phyloP scores from a whole-genome alignment of 2,329 filamentous ascomycete genomes.

The Chaetomium sp. region DNA sequence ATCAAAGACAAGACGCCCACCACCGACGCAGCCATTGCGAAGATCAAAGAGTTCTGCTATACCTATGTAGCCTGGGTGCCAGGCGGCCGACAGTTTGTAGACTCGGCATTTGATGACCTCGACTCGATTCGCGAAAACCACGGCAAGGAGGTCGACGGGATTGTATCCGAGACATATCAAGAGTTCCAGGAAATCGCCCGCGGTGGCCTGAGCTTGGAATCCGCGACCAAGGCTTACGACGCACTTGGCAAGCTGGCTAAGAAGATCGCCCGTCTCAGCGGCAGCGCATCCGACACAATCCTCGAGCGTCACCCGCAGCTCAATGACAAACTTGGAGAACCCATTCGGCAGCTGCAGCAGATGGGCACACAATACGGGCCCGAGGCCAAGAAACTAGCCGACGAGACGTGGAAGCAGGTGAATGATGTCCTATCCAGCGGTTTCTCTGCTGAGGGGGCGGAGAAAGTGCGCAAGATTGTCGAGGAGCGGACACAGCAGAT shows the following conservation, averaged over 20 bases:
- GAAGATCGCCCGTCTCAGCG: slow-evolving; percentile 54
- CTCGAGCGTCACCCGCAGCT: slow-evolving; percentile 67
- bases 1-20: slow-evolving; percentile 57
- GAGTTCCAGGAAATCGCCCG: slow-evolving; percentile 58
- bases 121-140: slow-evolving; percentile 63
- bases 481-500: slow-evolving; percentile 65
- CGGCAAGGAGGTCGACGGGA: slow-evolving; percentile 61
- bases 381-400: slow-evolving; percentile 69
- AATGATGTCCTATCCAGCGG: slow-evolving; percentile 58
- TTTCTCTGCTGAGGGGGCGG: slow-evolving; percentile 44
- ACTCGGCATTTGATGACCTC: slow-evolving; percentile 63
- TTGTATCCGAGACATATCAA: slow-evolving; percentile 60
- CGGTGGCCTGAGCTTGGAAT: slow-evolving; percentile 54
- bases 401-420: slow-evolving; percentile 63
- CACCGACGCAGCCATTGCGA: slow-evolving; percentile 59
- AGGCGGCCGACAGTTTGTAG: slow-evolving; percentile 61
- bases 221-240: slow-evolving; percentile 54
- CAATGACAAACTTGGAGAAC: slow-evolving; percentile 65
- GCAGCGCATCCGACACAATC: slow-evolving; percentile 57
- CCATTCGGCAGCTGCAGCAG: slow-evolving; percentile 61
- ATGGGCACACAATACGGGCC: slow-evolving; percentile 65
- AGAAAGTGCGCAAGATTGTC: slow-evolving; percentile 55
- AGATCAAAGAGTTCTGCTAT: slow-evolving; percentile 58
- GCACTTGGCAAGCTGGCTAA: slow-evolving; percentile 56
- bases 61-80: slow-evolving; percentile 68